phyloP scores from a whole-genome alignment of 345 rosid species.

The Microcos paniculata region DNA sequence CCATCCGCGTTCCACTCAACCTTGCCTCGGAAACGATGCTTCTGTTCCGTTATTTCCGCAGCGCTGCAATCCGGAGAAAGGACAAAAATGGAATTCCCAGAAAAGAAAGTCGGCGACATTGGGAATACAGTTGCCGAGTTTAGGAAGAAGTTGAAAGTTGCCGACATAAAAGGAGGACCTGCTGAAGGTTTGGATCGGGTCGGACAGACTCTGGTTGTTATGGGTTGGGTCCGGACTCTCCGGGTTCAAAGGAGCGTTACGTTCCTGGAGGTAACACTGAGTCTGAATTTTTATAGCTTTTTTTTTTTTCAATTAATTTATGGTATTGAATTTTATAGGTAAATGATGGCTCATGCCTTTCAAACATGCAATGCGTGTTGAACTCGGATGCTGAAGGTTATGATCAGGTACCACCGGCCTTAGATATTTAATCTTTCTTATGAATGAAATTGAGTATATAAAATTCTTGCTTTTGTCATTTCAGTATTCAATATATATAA shows the following conservation, averaged over 20 bases:
- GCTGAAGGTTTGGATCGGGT: constrained; percentile 63
- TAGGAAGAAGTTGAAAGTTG: constrained; percentile 68
- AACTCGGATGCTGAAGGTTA: constrained; percentile 76
- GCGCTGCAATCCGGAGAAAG: constrained; percentile 43
- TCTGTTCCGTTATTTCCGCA: constrained; percentile 33
- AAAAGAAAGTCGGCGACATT: constrained; percentile 22
- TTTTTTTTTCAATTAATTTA: neutral
- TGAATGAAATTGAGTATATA: neutral
- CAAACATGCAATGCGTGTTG: constrained; percentile 96
- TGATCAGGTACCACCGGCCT: constrained; percentile 59
- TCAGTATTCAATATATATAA: no score
- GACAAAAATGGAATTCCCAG: constrained; percentile 27
- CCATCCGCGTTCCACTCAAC: constrained; percentile 2
- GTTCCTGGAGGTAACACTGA: constrained; percentile 63
- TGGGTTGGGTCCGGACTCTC: constrained; percentile 95
- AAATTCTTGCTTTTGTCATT: neutral
- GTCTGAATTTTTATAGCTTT: neutral
- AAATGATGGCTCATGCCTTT: constrained; percentile 92
- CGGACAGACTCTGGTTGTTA: constrained; percentile 56
- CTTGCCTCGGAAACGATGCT: constrained; percentile 34
- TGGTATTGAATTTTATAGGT: constrained; percentile 39
- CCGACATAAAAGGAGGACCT: constrained; percentile 72
- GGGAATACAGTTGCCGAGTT: constrained; percentile 56
- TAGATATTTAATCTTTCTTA: neutral
- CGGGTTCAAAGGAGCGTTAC: constrained; percentile 86